Percentiles rank a stretch among this genome's conserved stretches.
These are phyloP conservation scores for Obelidium mucronatum DNA, from an alignment of 192 early-diverging fungal species.

Conservation along the genomic window DNA sequence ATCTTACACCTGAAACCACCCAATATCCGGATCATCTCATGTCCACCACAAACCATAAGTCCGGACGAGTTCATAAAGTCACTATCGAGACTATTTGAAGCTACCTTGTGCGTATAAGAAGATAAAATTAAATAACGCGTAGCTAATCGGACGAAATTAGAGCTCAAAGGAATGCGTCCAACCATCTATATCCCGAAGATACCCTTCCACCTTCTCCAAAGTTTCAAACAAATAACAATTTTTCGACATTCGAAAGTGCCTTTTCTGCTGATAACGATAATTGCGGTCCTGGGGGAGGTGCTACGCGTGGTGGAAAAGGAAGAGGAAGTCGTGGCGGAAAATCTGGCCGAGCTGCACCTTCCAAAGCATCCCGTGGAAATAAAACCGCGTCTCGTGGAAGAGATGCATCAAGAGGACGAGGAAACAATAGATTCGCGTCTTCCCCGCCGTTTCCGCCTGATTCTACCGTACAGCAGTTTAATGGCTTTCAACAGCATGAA, in stretches of 20 bases:
- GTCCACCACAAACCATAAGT: not conserved
- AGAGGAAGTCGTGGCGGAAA: too few species aligned
- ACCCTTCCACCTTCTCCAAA: not conserved
- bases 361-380: too few species aligned
- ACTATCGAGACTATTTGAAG: conserved; percentile 6
- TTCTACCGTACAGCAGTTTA: too few species aligned
- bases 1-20: not conserved
- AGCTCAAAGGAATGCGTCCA: not conserved
- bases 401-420: too few species aligned
- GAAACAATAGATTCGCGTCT: too few species aligned
- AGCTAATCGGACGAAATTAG: not conserved
- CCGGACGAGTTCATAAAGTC: conserved; percentile 7
- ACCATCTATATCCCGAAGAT: not conserved
- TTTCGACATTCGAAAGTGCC: not conserved
- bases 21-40: not conserved
- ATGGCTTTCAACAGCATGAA: too few species aligned
- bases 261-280: conserved; percentile 1
- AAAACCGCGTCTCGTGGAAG: too few species aligned
- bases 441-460: too few species aligned
- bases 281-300: too few species aligned
- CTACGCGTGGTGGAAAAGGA: too few species aligned
- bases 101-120: not conserved
- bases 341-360: too few species aligned
- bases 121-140: not conserved
- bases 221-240: not conserved